Base-by-base conservation (phyloP, 2,329 filamentous ascomycete species). In the Diaporthe vexans region DNA sequence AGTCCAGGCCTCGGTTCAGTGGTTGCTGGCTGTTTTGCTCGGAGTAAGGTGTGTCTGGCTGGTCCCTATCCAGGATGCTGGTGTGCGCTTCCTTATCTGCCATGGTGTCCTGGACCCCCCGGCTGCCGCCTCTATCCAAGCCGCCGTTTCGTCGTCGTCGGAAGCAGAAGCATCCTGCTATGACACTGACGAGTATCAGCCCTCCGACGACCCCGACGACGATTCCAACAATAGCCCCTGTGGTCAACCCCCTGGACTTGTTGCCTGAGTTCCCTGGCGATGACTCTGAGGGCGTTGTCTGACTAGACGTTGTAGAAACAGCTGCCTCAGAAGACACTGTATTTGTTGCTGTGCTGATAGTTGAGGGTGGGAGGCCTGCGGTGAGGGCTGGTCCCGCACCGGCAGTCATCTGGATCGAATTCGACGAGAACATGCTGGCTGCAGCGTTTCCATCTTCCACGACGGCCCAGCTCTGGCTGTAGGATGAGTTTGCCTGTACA, bases 171-270 rank as follows among this genome's bases (percentile, higher is more conserved):
- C 86, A 85, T 82, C 84, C 90, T 29, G 81, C 76, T 10, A 87
- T 76, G 4, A 78, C 81, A 7, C 78, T 83, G 76, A 87, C 75
- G 58, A 88, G 72, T 19, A 84, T 78, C 9, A 89, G 78, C 17
- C 82, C 82, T 8, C 81, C 81, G 5, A 85, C 75, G 13, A 80
- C 81, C 9, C 82, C 87, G 2, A 88, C 82, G 37, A 83, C 86
- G 48, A 89, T 88, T 57, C 88, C 87, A 24, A 83, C 85, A 48
- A 85, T 86, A 71, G 86, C 86, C 33, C 86, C 87, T 0, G 79
- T 81, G 4, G 83, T 80, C 4, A 88, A 81, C 3, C 82, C 79
- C 35, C n/a, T 4, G n/a, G 52, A 54, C 4, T 59, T 57, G 11
- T 3, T 26, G n/a, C 58, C 58, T 26, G 54, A 19, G 4, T 17